A percentile compares a stretch with the other conserved stretches of the same genome.
Conservation (phyloP, 495 filamentous ascomycete genomes). For the Durotheca rogersii region DNA sequence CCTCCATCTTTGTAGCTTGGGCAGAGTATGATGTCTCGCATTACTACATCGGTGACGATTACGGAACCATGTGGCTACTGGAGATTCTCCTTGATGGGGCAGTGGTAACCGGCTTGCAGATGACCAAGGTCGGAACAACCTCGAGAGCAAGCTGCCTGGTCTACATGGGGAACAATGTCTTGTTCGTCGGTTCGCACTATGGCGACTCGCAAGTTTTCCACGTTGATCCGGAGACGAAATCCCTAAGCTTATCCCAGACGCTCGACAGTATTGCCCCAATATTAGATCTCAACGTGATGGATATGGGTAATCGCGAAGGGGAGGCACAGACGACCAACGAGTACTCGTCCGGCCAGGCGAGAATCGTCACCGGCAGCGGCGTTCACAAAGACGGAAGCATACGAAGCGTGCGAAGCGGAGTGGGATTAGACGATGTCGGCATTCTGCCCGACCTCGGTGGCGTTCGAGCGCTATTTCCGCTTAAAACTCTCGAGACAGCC, state of each 20-base stretch:
- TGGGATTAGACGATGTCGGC: conserved; percentile 87
- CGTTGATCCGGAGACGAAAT: conserved; percentile 44
- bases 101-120: conserved; percentile 52
- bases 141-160: conserved; percentile 75
- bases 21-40: conserved; percentile 73
- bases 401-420: conserved; percentile 85
- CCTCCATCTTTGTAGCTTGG: conserved; percentile 87
- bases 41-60: conserved; percentile 88
- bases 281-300: conserved; percentile 91
- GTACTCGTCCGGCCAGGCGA: conserved; percentile 89
- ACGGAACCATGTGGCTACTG: conserved; percentile 76
- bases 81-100: conserved; percentile 66
- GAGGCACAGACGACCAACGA: conserved; percentile 76
- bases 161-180: conserved; percentile 68
- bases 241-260: conserved; percentile 69
- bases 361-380: conserved; percentile 90
- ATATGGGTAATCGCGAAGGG: conserved; percentile 79
- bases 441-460: conserved; percentile 77
- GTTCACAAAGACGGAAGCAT: conserved; percentile 83
- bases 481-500: conserved; percentile 49
- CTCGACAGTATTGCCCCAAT: conserved; percentile 86
- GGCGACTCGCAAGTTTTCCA: conserved; percentile 85
- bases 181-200: conserved; percentile 90
- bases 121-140: conserved; percentile 67
- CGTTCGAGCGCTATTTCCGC: conserved; percentile 63